phyloP scores from a whole-genome alignment of 208 protist species.

The Willaertia magna region DNA sequence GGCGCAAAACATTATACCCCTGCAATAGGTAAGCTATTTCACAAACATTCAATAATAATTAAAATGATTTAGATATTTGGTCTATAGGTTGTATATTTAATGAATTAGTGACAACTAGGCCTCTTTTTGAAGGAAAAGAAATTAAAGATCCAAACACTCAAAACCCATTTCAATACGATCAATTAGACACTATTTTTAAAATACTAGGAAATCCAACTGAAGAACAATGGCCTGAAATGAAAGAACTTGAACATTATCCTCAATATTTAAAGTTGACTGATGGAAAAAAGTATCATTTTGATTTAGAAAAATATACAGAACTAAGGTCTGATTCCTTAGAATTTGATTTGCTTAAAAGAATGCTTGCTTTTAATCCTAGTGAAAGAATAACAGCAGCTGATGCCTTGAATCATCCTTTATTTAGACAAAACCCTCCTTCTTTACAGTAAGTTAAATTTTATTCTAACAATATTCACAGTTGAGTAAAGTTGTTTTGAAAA shows the following conservation, averaged over 20 bases:
- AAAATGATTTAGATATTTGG: background rate
- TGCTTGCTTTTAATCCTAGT: constrained; percentile 52
- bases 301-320: background rate
- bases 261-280: no score
- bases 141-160: background rate
- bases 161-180: background rate
- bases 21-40: background rate
- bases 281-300: background rate
- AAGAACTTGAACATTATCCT: background rate
- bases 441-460: background rate
- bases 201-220: constrained; percentile 16
- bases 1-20: constrained; percentile 19
- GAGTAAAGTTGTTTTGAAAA: background rate
- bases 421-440: constrained; percentile 20
- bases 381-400: constrained; percentile 50
- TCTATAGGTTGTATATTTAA: background rate
- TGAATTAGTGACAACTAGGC: background rate
- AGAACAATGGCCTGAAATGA: background rate
- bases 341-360: background rate
- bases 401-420: constrained; percentile 48
- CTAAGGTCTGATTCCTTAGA: background rate
- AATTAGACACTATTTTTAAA: background rate
- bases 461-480: background rate
- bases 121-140: constrained; percentile 5
- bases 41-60: background rate